Percentiles rank a stretch among this genome's conserved stretches.
phyloP scores from a whole-genome alignment of 139 green algal genomes.

The Chlamydomonas incerta region DNA sequence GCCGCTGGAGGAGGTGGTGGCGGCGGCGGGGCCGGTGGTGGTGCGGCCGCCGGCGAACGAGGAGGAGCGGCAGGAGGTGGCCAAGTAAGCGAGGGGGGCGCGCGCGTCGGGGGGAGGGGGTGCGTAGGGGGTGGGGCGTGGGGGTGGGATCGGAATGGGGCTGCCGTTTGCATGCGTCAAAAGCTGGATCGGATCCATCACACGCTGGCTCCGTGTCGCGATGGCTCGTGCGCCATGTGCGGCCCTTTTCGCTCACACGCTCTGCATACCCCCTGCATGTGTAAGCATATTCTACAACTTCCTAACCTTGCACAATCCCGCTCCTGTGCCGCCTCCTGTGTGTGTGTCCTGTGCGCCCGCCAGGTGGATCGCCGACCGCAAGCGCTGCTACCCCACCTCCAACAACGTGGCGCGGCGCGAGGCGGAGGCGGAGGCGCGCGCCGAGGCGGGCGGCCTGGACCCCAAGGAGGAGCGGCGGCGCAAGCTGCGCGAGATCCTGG shows the following conservation, averaged over 20 bases:
- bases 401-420: constrained; percentile 45
- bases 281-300: too few relatives aligned
- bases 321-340: background rate
- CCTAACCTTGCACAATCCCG: too few relatives aligned
- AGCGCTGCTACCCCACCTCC: constrained; percentile 55
- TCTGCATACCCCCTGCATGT: too few relatives aligned
- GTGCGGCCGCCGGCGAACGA: constrained; percentile 49
- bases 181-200: too few relatives aligned
- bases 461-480: constrained; percentile 25
- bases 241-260: too few relatives aligned
- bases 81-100: constrained; percentile 24
- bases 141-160: too few relatives aligned
- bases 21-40: constrained; percentile 37
- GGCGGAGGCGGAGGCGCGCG: constrained; percentile 4
- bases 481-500: constrained; percentile 57
- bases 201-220: too few relatives aligned
- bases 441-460: constrained; percentile 49
- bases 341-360: background rate
- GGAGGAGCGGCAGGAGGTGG: constrained; percentile 59
- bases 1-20: background rate
- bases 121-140: too few relatives aligned
- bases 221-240: too few relatives aligned
- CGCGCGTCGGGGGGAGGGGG: background rate
- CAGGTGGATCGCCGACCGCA: constrained; percentile 65
- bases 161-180: too few relatives aligned